Evolutionary conservation across 345 rosid genomes (phyloP).

Genomic region (Brassica rapa): DNA sequence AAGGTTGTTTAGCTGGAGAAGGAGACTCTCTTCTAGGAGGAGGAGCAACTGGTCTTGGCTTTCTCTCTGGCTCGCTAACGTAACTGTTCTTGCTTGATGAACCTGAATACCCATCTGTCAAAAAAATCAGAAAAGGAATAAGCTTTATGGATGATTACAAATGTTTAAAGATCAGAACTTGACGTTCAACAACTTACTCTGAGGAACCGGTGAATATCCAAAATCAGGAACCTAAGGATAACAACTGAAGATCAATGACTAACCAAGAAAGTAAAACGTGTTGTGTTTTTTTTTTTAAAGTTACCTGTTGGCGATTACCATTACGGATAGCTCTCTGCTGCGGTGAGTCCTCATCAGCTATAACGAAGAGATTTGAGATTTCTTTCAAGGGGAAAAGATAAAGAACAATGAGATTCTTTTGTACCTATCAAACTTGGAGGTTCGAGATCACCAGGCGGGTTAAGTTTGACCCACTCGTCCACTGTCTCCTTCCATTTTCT

Average conservation of each 20-base stretch:
- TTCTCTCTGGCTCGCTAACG: constrained; percentile 69
- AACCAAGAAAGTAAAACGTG: constrained; percentile 15
- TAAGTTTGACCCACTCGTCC: constrained; percentile 89
- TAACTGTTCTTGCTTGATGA: constrained; percentile 70
- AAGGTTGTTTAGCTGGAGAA: constrained; percentile 48
- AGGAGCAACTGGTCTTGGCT: constrained; percentile 47
- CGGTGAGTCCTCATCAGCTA: background rate
- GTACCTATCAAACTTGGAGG: constrained; percentile 80
- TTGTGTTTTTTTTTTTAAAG: background rate
- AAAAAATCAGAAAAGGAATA: constrained; percentile 12
- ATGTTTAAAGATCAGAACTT: background rate
- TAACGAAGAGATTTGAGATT: background rate
- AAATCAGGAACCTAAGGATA: constrained; percentile 43
- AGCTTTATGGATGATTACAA: constrained; percentile 10
- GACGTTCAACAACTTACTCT: constrained; percentile 28
- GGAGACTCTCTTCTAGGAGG: constrained; percentile 58
- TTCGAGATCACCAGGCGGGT: constrained; percentile 73
- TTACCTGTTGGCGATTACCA: background rate
- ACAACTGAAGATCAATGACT: constrained; percentile 45
- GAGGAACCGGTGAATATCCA: constrained; percentile 43
- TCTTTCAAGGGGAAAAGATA: background rate
- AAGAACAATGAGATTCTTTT: background rate
- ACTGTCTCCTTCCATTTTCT: constrained; percentile 97
- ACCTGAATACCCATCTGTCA: constrained; percentile 70
- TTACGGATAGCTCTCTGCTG: background rate